Percentiles rank a stretch among this genome's conserved stretches.
These are phyloP conservation scores for Candida taoyuanica DNA, from an alignment of 805 yeast genomes.

Conservation along the genomic window DNA sequence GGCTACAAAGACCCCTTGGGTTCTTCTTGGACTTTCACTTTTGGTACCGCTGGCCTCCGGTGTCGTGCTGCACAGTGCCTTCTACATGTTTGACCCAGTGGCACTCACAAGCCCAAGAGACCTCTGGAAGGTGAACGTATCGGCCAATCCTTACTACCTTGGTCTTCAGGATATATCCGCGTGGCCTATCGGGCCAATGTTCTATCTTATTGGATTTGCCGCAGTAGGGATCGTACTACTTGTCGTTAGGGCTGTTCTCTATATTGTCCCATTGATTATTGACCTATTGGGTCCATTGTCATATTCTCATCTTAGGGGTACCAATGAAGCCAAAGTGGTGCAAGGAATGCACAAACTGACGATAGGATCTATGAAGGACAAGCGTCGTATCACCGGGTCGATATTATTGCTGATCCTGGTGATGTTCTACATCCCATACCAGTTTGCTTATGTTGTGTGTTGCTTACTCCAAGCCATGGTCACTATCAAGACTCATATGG, in stretches of 20 bases:
- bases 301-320: background rate
- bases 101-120: conserved; percentile 43
- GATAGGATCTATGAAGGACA: conserved; percentile 8
- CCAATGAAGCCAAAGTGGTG: background rate
- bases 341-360: conserved; percentile 3
- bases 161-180: conserved; percentile 58
- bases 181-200: conserved; percentile 56
- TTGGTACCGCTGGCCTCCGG: conserved; percentile 37
- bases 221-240: conserved; percentile 36
- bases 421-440: conserved; percentile 71
- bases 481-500: conserved; percentile 34
- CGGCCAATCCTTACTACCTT: conserved; percentile 54
- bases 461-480: conserved; percentile 54
- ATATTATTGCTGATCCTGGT: conserved; percentile 40
- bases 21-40: conserved; percentile 28
- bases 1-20: conserved; percentile 25
- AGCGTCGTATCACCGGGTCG: conserved; percentile 16
- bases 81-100: conserved; percentile 49
- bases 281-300: background rate
- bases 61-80: conserved; percentile 33
- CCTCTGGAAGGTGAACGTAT: conserved; percentile 37
- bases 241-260: conserved; percentile 3
- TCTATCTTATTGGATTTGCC: conserved; percentile 42
- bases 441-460: conserved; percentile 64
- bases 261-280: conserved; percentile 1